These are phyloP conservation scores for Paecilomyces niveus DNA, from an alignment of 2,329 filamentous ascomycete species.

Conservation along the genomic window DNA sequence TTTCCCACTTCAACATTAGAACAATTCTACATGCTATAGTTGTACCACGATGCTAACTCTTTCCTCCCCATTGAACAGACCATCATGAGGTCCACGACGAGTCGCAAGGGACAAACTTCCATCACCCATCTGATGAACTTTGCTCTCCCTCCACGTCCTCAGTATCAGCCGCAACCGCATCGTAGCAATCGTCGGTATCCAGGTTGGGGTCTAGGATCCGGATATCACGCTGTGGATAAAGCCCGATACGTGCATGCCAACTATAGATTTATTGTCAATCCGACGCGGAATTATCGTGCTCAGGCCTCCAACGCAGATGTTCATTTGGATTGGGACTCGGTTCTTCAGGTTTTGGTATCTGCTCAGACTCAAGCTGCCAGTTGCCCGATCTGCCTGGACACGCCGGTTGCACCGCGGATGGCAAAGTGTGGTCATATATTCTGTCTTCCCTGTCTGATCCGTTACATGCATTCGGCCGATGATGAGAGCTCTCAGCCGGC, in stretches of 20 bases:
- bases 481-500: slow-evolving; percentile 59
- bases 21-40: background rate
- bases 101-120: slow-evolving; percentile 85
- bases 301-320: slow-evolving; percentile 83
- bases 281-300: slow-evolving; percentile 67
- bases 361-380: slow-evolving; percentile 79
- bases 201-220: slow-evolving; percentile 79
- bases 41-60: slow-evolving; percentile 8
- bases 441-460: slow-evolving; percentile 84
- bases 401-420: slow-evolving; percentile 91
- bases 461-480: slow-evolving; percentile 85
- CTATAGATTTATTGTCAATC: slow-evolving; percentile 92
- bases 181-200: slow-evolving; percentile 62
- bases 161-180: slow-evolving; percentile 48
- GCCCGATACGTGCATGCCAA: slow-evolving; percentile 91
- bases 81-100: slow-evolving; percentile 57
- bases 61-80: slow-evolving; percentile 31
- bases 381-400: slow-evolving; percentile 91
- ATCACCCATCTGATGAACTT: slow-evolving; percentile 97
- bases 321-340: slow-evolving; percentile 81
- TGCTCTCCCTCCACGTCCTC: slow-evolving; percentile 66
- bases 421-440: slow-evolving; percentile 96
- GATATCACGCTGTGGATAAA: slow-evolving; percentile 86
- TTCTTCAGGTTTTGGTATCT: slow-evolving; percentile 87
- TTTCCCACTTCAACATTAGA: background rate